A percentile compares a stretch with the other conserved stretches of the same genome.
Conservation (phyloP, 768 basidiomycete genomes). For the Pisolithus marmoratus region DNA sequence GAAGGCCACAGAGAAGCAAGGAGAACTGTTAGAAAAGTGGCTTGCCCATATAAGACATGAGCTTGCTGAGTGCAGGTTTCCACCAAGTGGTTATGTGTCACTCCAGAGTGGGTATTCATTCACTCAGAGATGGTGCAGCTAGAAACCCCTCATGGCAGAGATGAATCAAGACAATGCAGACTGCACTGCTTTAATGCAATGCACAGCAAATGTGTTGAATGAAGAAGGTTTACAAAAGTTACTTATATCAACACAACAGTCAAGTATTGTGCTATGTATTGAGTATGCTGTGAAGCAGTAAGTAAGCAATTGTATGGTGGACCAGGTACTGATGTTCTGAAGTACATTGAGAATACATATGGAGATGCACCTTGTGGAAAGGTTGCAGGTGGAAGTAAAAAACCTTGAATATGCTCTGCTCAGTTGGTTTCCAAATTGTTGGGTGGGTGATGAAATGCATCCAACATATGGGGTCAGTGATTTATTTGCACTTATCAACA, state of each 20-base stretch:
- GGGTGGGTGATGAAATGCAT: too few relatives aligned
- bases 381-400: too few relatives aligned
- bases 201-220: not conserved
- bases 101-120: not conserved
- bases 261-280: too few relatives aligned
- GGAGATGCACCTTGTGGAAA: not conserved
- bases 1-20: slow-evolving; percentile 11
- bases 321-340: not conserved
- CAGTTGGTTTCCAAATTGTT: too few relatives aligned
- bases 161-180: not conserved
- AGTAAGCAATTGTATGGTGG: not conserved
- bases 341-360: not conserved
- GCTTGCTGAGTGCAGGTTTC: not conserved
- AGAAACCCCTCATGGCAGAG: not conserved
- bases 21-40: not conserved
- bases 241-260: not conserved
- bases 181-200: not conserved
- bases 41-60: not conserved
- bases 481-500: not conserved
- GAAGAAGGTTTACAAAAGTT: not conserved
- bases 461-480: not conserved
- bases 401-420: too few relatives aligned
- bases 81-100: not conserved
- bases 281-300: not conserved
- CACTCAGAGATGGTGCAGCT: not conserved